phyloP scores from a whole-genome alignment of 2,329 filamentous ascomycete species.

The Venturia pyrina region DNA sequence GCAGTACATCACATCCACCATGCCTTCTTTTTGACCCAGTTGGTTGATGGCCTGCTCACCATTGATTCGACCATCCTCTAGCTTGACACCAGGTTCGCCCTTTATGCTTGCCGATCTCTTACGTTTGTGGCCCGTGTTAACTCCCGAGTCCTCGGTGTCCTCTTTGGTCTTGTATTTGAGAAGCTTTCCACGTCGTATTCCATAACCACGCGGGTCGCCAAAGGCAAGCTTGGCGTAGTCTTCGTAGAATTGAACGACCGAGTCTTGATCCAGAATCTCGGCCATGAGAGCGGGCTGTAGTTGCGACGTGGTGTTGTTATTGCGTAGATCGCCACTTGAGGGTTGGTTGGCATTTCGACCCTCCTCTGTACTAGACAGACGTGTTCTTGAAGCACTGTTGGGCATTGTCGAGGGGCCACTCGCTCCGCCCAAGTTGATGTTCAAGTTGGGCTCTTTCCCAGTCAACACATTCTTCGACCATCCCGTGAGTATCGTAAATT shows the following conservation, averaged over 20 bases:
- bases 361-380: slow-evolving; percentile 25
- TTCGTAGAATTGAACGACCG: slow-evolving; percentile 88
- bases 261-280: slow-evolving; percentile 87
- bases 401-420: slow-evolving; percentile 21
- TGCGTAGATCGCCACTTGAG: neutral
- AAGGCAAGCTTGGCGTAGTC: slow-evolving; percentile 91
- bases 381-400: slow-evolving; percentile 31
- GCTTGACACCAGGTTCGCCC: slow-evolving; percentile 18
- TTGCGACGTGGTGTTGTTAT: neutral
- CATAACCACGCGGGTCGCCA: slow-evolving; percentile 76
- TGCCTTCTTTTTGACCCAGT: slow-evolving; percentile 71
- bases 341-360: slow-evolving; percentile 17
- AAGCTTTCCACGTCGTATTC: slow-evolving; percentile 73
- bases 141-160: slow-evolving; percentile 22
- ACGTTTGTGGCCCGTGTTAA: slow-evolving; percentile 19
- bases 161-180: slow-evolving; percentile 65
- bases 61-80: slow-evolving; percentile 18
- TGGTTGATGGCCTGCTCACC: slow-evolving; percentile 67
- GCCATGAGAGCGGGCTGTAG: slow-evolving; percentile 69
- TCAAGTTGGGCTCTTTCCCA: slow-evolving; percentile 77
- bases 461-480: slow-evolving; percentile 87
- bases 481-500: slow-evolving; percentile 90
- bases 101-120: slow-evolving; percentile 13
- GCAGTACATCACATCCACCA: slow-evolving; percentile 90
- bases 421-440: slow-evolving; percentile 60